Evolutionary conservation across 129 eudicot species (phyloP).

Genomic region (Escallonia rubra): DNA sequence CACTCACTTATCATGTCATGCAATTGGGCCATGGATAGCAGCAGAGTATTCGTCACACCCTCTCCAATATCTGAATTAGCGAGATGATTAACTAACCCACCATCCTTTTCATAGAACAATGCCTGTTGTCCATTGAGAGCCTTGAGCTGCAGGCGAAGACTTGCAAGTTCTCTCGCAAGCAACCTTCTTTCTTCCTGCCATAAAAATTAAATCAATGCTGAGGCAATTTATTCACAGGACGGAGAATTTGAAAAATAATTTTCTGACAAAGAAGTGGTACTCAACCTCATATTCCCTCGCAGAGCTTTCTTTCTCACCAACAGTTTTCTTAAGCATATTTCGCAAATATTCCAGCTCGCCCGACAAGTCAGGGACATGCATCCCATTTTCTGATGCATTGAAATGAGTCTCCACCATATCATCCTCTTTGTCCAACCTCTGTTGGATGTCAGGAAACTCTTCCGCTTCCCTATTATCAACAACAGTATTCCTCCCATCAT

Average conservation of each 20-base stretch:
- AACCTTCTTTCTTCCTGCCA: conserved; percentile 68
- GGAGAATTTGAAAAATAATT: background rate
- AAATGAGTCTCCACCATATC: conserved; percentile 15
- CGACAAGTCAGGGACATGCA: conserved; percentile 22
- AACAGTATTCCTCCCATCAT: conserved; percentile 8
- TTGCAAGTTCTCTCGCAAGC: conserved; percentile 39
- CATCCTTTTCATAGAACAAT: conserved; percentile 15
- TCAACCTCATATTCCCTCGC: conserved; percentile 58
- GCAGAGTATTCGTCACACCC: conserved; percentile 23
- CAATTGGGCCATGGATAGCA: conserved; percentile 23
- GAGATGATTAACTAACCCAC: conserved; percentile 16
- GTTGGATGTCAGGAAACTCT: conserved; percentile 33
- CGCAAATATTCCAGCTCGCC: conserved; percentile 39
- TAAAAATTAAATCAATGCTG: conserved; percentile 10
- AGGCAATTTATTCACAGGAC: conserved; percentile 13
- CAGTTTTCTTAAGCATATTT: conserved; percentile 30
- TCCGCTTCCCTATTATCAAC: conserved; percentile 27
- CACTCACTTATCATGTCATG: conserved; percentile 60
- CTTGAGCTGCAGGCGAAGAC: conserved; percentile 45
- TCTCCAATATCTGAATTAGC: conserved; percentile 20
- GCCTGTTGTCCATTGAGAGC: conserved; percentile 33
- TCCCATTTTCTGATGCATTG: conserved; percentile 30
- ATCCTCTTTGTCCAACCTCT: conserved; percentile 28
- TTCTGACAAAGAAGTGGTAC: background rate
- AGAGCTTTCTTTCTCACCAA: conserved; percentile 45